Percentiles rank a stretch among this genome's conserved stretches.
phyloP scores from a whole-genome alignment of 2,329 filamentous ascomycete genomes.

The Calonectria multiphialidica region DNA sequence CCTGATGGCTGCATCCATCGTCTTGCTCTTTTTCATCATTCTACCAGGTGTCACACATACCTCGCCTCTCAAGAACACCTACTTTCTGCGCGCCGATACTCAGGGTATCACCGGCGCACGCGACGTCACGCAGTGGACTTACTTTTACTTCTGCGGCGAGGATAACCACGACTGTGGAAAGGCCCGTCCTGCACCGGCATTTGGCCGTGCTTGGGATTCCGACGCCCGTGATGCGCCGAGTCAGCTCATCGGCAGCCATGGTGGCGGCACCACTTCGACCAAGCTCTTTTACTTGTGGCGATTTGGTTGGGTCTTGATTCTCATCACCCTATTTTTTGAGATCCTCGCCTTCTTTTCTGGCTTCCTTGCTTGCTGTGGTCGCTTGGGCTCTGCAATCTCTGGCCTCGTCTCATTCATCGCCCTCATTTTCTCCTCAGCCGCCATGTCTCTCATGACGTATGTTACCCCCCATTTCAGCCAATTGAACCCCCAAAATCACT shows the following conservation, averaged over 20 bases:
- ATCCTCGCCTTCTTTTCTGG: slow-evolving; percentile 75
- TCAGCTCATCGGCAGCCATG: slow-evolving; percentile 63
- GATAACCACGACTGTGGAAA: slow-evolving; percentile 74
- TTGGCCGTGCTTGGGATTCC: slow-evolving; percentile 78
- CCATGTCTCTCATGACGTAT: slow-evolving; percentile 82
- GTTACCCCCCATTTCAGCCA: slow-evolving; percentile 43
- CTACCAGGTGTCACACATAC: slow-evolving; percentile 64
- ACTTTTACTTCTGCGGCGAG: slow-evolving; percentile 83
- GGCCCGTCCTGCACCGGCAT: slow-evolving; percentile 72
- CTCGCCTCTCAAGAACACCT: slow-evolving; percentile 78
- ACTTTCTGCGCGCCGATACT: slow-evolving; percentile 88
- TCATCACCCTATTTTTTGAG: slow-evolving; percentile 86
- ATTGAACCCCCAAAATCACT: slow-evolving; percentile 11
- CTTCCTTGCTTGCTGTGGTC: slow-evolving; percentile 77
- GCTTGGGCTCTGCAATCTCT: slow-evolving; percentile 77
- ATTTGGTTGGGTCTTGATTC: slow-evolving; percentile 92
- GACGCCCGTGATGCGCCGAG: slow-evolving; percentile 58
- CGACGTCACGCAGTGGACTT: slow-evolving; percentile 84
- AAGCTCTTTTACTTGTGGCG: slow-evolving; percentile 87
- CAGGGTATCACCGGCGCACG: slow-evolving; percentile 77
- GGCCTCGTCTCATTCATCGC: slow-evolving; percentile 69
- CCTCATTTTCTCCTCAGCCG: slow-evolving; percentile 77
- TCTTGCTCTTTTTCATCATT: slow-evolving; percentile 71
- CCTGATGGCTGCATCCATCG: slow-evolving; percentile 63
- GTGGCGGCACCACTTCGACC: slow-evolving; percentile 64